These are phyloP conservation scores for Ocimum tenuiflorum DNA, from an alignment of 257 asterid genomes.

Conservation along the genomic window DNA sequence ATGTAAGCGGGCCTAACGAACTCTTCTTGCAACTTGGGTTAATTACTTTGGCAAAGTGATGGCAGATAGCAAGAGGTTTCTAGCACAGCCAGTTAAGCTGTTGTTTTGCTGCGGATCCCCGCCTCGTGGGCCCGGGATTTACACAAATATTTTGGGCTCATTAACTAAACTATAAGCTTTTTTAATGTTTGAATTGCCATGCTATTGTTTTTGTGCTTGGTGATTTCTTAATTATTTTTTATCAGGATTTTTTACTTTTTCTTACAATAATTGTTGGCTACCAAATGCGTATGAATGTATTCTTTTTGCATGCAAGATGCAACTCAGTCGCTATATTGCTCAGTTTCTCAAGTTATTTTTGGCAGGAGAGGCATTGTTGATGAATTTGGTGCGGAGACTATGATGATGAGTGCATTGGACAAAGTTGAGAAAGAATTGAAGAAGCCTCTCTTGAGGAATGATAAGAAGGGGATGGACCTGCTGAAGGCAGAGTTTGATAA, in stretches of 20 bases:
- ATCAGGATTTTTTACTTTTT: not conserved
- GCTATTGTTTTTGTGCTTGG: not conserved
- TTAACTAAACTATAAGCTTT: conserved; percentile 11
- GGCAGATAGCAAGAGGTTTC: too few species aligned
- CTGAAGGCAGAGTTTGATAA: conserved; percentile 73
- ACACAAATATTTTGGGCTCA: not conserved
- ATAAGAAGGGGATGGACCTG: conserved; percentile 82
- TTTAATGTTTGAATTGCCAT: not conserved
- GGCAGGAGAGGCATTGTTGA: conserved; percentile 84
- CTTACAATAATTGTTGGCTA: not conserved
- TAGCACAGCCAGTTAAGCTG: too few species aligned
- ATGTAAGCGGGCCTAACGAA: too few species aligned
- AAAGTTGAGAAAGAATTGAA: conserved; percentile 81
- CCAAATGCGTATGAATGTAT: not conserved
- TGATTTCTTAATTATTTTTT: not conserved
- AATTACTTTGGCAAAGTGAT: too few species aligned
- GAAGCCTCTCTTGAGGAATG: conserved; percentile 83
- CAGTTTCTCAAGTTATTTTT: not conserved
- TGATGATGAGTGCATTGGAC: conserved; percentile 81
- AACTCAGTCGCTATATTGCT: conserved; percentile 10
- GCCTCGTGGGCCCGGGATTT: too few species aligned
- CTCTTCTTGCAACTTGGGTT: too few species aligned
- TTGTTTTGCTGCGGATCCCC: too few species aligned
- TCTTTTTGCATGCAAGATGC: conserved; percentile 10
- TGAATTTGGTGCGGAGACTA: conserved; percentile 69